Base-by-base conservation (phyloP, 495 filamentous ascomycete genomes). In the Neohortaea acidophila region DNA sequence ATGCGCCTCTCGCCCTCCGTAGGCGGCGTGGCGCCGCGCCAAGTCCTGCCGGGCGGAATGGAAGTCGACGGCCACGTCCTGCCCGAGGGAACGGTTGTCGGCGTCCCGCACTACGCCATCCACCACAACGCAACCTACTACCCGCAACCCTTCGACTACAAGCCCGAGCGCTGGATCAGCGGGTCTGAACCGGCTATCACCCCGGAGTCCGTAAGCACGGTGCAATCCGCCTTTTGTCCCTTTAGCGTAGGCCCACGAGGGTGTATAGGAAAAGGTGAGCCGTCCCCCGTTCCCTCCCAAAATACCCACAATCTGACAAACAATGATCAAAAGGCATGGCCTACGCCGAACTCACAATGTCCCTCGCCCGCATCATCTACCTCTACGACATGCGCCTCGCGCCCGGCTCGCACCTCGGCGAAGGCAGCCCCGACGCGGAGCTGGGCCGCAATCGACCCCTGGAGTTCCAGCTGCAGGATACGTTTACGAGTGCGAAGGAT, bases 1-100 rank as follows among this genome's bases (percentile, higher is more conserved):
- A 63, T 83, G 55, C 73, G 81, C 27, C 58, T 85, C 39, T 69
- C 70, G 0, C 80, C 80, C 11, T 66, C 77, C 0, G 76, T 82
- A 3, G 60, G 65, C 21, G 70, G 68, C 9, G 56, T 69, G 2
- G 54, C 80, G 4, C 69, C 68, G 5, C 64, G 75, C 24, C 67
- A 75, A 47, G 77, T 83, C 4, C 62, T 75, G 2, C 38, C 61
- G 0, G 78, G 77, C 29, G 79, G 79, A 9, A 57, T 67, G 6
- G 47, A 59, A 7, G 64, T 79, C 10, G 52, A 68, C 9, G 60
- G 61, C 40, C 52, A 76, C 3, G n/a, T 25, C n/a, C 23, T 51
- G 3, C 48, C 41, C 6, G 44, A 17, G 8, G 59, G 55, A 17
- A 41, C 24, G 18, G 47, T 48, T 21, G 41, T 61, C 13, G 59